These are phyloP conservation scores for Mycena galopus DNA, from an alignment of 768 basidiomycete genomes.

Conservation along the genomic window DNA sequence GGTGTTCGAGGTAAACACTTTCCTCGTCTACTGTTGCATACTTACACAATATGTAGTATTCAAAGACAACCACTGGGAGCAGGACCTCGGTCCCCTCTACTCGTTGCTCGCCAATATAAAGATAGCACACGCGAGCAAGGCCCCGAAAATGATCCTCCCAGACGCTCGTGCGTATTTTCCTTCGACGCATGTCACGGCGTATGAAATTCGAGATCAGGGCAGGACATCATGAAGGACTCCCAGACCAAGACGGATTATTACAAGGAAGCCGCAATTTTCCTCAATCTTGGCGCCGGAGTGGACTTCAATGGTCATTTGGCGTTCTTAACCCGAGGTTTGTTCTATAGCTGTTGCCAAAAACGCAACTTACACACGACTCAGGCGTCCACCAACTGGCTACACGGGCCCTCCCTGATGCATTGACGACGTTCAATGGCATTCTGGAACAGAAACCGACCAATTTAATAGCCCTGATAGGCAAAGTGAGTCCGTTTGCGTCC, in stretches of 20 bases:
- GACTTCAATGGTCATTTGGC: constrained; percentile 67
- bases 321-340: constrained; percentile 75
- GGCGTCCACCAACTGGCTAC: constrained; percentile 88
- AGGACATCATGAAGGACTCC: constrained; percentile 71
- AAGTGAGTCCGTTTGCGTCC: constrained; percentile 59
- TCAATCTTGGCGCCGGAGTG: constrained; percentile 77
- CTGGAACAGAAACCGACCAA: constrained; percentile 86
- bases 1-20: constrained; percentile 72
- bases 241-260: constrained; percentile 78
- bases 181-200: constrained; percentile 10
- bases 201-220: constrained; percentile 55
- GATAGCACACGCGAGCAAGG: constrained; percentile 82
- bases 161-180: constrained; percentile 74
- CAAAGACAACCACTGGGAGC: constrained; percentile 59
- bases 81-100: constrained; percentile 78
- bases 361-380: constrained; percentile 43
- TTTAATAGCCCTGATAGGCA: constrained; percentile 88
- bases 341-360: background rate
- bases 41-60: constrained; percentile 57
- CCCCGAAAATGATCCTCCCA: constrained; percentile 82
- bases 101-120: constrained; percentile 89
- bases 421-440: constrained; percentile 85
- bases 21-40: constrained; percentile 6
- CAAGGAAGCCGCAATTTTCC: constrained; percentile 74
- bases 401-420: constrained; percentile 85